Base-by-base conservation (phyloP, 306 rosid species). In the Hylodesmum podocarpum region DNA sequence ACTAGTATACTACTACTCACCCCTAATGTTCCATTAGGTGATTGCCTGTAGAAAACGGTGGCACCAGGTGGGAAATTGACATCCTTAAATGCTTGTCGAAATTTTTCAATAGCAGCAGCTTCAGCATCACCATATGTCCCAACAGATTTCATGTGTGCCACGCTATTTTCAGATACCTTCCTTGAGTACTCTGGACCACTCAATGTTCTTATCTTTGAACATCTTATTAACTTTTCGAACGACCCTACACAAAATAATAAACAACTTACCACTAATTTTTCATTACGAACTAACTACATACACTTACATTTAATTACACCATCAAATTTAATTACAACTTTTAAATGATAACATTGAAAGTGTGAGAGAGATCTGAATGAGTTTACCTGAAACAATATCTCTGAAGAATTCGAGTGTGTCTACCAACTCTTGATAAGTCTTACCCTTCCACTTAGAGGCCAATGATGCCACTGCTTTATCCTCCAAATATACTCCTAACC, bases 401-500 rank as follows among this genome's bases (percentile, higher is more conserved):
- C 93, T 74, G 83, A 72, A 91, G 86, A 94, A 94, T 46, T 87
- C 84, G 4, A 80, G 88, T 58, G 93, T 76, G 2, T 86, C 79
- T 1, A 43, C n/a, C 79, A 92, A 29, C 47, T 90, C 85, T 43
- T 83, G 49, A 0, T 81, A 79, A 14, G 62, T 54, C 84, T 88
- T 90, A 3, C 91, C 95, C 44, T 78, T 85, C 98, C 98, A 92
- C 76, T 88, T 94, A 0, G 51, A 36, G 66, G 97, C 78, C 0
- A 94, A 92, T 31, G 68, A 81, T 19, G 85, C 62, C 47, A 90
- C 84, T 15, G 92, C 93, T 28, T 31, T 74, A 15, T 84, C 87
- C 85, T 94, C 98, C 79, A 94, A 65, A 49, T 94, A 94, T 3
- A 94, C 91, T 1, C 91, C 97, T 4, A 94, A 92, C 70, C 85